These are phyloP conservation scores for Aspergillus ochraceoroseus DNA, from an alignment of 2,329 filamentous ascomycete genomes.

Conservation along the genomic window DNA sequence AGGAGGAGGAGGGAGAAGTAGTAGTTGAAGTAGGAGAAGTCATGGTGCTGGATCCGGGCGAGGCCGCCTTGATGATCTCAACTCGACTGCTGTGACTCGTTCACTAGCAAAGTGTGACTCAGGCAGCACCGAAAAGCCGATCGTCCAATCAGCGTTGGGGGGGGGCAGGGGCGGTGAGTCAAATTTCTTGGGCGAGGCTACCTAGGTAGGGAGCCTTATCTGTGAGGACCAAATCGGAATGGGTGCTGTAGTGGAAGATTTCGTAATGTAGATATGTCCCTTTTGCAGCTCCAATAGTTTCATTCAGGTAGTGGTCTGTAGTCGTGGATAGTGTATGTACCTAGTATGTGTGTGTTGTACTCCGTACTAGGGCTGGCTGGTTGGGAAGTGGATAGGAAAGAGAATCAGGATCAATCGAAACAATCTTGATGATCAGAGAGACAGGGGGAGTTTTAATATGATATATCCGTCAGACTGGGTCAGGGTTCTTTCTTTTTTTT, in stretches of 20 bases:
- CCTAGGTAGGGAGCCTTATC: constrained; percentile 17
- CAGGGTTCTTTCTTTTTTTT: constrained; percentile 6
- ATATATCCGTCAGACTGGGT: constrained; percentile 22
- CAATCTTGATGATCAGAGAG: constrained; percentile 4
- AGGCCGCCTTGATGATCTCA: constrained; percentile 29
- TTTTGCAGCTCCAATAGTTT: too few relatives aligned
- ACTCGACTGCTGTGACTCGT: constrained; percentile 28
- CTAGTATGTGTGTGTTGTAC: too few relatives aligned
- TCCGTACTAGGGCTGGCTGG: constrained; percentile 8
- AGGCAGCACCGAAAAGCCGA: constrained; percentile 20
- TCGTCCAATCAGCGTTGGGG: constrained; percentile 27
- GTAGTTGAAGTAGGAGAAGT: constrained; percentile 14
- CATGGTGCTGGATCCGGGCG: constrained; percentile 25
- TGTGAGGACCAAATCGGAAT: constrained; percentile 4
- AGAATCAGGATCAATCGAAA: constrained; percentile 11
- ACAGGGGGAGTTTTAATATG: constrained; percentile 16
- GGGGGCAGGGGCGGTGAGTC: constrained; percentile 28
- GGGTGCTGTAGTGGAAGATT: too few relatives aligned
- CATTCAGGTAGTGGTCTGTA: too few relatives aligned
- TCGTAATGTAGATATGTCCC: too few relatives aligned
- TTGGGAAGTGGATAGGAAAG: constrained; percentile 1
- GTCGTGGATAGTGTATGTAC: too few relatives aligned
- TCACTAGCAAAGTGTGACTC: constrained; percentile 30
- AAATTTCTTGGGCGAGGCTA: constrained; percentile 4
- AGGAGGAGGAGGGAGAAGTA: constrained; percentile 13